Percentiles rank a stretch among this genome's conserved stretches.
phyloP scores from a whole-genome alignment of 1,284 basidiomycete species.

The Marasmius tenuissimus region DNA sequence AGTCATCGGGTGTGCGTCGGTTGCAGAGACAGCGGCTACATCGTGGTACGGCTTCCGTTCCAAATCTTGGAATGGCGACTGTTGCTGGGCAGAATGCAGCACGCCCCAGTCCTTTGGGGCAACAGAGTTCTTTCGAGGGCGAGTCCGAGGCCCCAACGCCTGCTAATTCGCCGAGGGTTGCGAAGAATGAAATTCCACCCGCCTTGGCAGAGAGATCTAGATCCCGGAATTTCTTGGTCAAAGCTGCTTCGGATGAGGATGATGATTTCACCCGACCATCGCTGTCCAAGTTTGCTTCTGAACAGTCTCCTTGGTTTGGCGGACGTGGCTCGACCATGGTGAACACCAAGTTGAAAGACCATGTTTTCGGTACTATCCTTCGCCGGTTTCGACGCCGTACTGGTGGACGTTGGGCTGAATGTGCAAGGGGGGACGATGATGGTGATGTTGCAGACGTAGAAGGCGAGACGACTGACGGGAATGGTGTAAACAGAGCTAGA shows the following conservation, averaged over 20 bases:
- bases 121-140: conserved; percentile 33
- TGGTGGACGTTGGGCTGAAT: conserved; percentile 43
- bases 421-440: conserved; percentile 51
- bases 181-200: conserved; percentile 24
- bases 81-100: background rate
- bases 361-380: conserved; percentile 87
- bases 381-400: conserved; percentile 62
- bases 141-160: conserved; percentile 52
- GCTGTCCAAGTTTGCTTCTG: conserved; percentile 39
- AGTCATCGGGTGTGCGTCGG: conserved; percentile 31
- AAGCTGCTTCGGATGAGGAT: conserved; percentile 31
- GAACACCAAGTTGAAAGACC: conserved; percentile 90
- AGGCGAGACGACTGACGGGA: conserved; percentile 23
- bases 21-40: conserved; percentile 41
- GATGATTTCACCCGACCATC: conserved; percentile 29
- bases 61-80: conserved; percentile 46
- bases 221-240: conserved; percentile 9
- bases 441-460: conserved; percentile 35
- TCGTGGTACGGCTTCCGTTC: conserved; percentile 62
- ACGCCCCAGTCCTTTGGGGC: conserved; percentile 42
- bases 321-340: conserved; percentile 91
- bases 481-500: conserved; percentile 20
- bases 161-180: conserved; percentile 49
- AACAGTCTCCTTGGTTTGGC: conserved; percentile 62
- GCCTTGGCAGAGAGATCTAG: conserved; percentile 20